Evolutionary conservation across 2,329 filamentous ascomycete genomes (phyloP).

Genomic region (Pseudogymnoascus sp.): DNA sequence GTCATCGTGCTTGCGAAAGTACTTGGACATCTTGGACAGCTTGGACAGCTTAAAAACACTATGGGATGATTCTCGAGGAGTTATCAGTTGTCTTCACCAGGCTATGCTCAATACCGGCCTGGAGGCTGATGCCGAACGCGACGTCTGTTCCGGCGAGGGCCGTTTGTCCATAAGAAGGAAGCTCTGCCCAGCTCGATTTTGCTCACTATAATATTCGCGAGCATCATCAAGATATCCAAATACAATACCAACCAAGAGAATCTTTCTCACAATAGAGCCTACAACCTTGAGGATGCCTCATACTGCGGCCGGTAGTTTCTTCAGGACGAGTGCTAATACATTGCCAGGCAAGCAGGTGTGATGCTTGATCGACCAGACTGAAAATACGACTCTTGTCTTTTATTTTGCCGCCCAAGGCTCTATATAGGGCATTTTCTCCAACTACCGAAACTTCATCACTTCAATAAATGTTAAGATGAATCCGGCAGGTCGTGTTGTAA

Average conservation of each 20-base stretch:
- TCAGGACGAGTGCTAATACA: no score
- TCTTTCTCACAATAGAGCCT: no score
- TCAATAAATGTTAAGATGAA: neutral
- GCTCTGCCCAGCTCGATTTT: no score
- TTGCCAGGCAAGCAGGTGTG: no score
- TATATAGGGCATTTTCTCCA: neutral
- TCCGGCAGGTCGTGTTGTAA: neutral
- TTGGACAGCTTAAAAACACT: neutral
- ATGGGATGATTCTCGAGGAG: neutral
- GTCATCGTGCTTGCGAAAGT: neutral
- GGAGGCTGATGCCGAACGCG: neutral
- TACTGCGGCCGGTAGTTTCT: neutral
- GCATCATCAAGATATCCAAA: no score
- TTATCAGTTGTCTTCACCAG: neutral
- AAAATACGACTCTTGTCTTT: neutral
- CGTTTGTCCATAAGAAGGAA: no score
- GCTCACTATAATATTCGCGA: no score
- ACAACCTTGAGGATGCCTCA: neutral
- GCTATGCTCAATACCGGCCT: neutral
- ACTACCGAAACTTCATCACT: neutral
- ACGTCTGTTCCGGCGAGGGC: neutral
- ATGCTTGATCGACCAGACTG: neutral
- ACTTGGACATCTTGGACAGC: neutral
- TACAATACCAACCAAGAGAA: no score
- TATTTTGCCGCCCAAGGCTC: neutral